Conservation (phyloP, 2,329 filamentous ascomycete genomes). For the Phyllosticta citriasiana region DNA sequence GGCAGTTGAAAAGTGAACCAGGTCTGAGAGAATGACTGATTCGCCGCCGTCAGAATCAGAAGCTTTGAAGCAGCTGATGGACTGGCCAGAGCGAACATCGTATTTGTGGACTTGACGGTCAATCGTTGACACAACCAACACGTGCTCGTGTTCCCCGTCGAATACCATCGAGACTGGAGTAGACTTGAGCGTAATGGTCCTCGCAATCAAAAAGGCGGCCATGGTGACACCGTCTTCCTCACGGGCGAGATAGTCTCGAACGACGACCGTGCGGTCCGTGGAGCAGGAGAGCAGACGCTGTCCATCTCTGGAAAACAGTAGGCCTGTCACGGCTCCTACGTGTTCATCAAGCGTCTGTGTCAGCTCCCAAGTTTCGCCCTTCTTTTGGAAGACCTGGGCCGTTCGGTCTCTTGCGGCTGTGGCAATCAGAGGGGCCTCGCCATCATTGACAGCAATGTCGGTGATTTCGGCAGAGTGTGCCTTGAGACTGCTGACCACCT, state of each 20-base stretch:
- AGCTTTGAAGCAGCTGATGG: constrained; percentile 67
- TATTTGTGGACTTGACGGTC: constrained; percentile 52
- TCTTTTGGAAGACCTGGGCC: constrained; percentile 73
- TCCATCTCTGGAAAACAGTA: constrained; percentile 65
- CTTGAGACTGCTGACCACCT: constrained; percentile 61
- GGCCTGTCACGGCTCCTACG: constrained; percentile 68
- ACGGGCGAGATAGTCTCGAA: constrained; percentile 67
- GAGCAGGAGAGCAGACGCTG: constrained; percentile 73
- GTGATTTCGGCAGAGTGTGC: constrained; percentile 82
- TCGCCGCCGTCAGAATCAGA: constrained; percentile 72
- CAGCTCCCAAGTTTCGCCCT: constrained; percentile 55
- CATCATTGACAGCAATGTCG: constrained; percentile 63
- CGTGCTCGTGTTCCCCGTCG: constrained; percentile 49
- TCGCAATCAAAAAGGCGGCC: constrained; percentile 66
- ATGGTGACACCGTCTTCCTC: constrained; percentile 49
- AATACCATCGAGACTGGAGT: constrained; percentile 78
- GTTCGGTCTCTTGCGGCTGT: constrained; percentile 82
- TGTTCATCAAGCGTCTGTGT: constrained; percentile 91
- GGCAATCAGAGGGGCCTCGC: constrained; percentile 57
- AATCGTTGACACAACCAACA: constrained; percentile 49
- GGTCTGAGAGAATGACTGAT: constrained; percentile 70
- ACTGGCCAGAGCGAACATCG: constrained; percentile 57
- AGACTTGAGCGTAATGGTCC: constrained; percentile 72
- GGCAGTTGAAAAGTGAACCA: constrained; percentile 52
- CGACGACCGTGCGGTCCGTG: constrained; percentile 74